Percentiles rank a stretch among this genome's conserved stretches.
phyloP scores from a whole-genome alignment of 1,284 basidiomycete genomes.

The Sporisorium scitamineum region DNA sequence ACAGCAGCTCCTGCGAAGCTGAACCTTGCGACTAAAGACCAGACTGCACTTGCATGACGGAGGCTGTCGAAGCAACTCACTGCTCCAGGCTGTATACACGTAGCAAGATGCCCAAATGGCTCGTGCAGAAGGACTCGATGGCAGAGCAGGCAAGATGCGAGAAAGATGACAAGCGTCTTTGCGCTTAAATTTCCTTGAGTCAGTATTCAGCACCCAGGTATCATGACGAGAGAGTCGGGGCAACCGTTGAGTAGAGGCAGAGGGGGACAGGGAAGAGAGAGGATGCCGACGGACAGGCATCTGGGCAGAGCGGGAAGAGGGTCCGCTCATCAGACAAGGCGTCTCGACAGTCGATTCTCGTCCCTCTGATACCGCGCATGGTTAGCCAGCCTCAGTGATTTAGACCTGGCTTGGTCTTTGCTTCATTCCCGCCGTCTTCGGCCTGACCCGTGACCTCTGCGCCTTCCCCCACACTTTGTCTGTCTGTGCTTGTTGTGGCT shows the following conservation, averaged over 20 bases:
- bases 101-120: background rate
- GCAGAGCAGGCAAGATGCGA: background rate
- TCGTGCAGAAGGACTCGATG: too few relatives aligned
- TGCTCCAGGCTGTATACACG: too few relatives aligned
- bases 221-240: background rate
- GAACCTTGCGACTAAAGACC: background rate
- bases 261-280: background rate
- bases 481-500: conserved; percentile 3
- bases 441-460: conserved; percentile 11
- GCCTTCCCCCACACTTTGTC: background rate
- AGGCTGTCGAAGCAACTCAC: background rate
- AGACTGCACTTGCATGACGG: background rate
- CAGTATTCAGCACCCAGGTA: background rate
- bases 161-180: background rate
- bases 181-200: background rate
- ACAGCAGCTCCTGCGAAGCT: background rate
- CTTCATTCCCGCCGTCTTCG: conserved; percentile 5
- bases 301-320: background rate
- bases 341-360: background rate
- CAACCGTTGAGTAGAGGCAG: background rate
- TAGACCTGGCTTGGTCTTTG: conserved; percentile 3
- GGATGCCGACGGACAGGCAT: background rate
- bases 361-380: background rate
- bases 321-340: background rate
- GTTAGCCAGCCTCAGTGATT: background rate